Conservation (phyloP, 805 yeast genomes). For the Candida suzukii region DNA sequence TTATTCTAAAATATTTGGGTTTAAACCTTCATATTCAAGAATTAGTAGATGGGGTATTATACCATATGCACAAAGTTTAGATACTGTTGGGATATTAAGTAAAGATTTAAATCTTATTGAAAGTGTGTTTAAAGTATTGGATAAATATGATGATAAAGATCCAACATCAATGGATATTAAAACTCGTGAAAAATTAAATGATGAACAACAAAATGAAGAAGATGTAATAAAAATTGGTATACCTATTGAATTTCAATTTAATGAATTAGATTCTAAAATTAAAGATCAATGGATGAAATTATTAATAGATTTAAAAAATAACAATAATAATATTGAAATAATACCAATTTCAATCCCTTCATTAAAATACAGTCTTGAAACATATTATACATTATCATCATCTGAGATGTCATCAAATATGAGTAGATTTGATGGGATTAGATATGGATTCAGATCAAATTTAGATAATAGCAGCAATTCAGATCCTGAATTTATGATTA, state of each 20-base stretch:
- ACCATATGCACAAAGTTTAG: slow-evolving; percentile 89
- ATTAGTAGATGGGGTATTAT: slow-evolving; percentile 88
- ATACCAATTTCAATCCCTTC: slow-evolving; percentile 66
- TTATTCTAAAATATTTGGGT: slow-evolving; percentile 76
- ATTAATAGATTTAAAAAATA: slow-evolving; percentile 35
- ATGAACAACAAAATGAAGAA: slow-evolving; percentile 1
- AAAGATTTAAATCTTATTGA: slow-evolving; percentile 36
- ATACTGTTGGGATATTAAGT: slow-evolving; percentile 84
- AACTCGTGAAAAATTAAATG: slow-evolving; percentile 21
- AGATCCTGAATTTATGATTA: slow-evolving; percentile 37
- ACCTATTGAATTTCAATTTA: slow-evolving; percentile 57
- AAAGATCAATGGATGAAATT: slow-evolving; percentile 39
- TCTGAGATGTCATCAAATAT: slow-evolving; percentile 93
- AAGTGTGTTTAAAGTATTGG: slow-evolving; percentile 48
- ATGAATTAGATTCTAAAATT: slow-evolving; percentile 43
- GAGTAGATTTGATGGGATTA: slow-evolving; percentile 82
- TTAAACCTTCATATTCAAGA: slow-evolving; percentile 91
- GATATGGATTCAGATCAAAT: slow-evolving; percentile 60
- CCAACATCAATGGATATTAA: slow-evolving; percentile 55
- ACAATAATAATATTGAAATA: slow-evolving; percentile 44
- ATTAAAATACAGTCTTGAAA: slow-evolving; percentile 58
- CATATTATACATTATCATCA: slow-evolving; percentile 83
- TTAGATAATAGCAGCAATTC: too few species aligned
- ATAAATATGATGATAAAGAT: slow-evolving; percentile 63
- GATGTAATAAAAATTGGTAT: slow-evolving; percentile 54